Evolutionary conservation across 352 stramenopile species (phyloP).

Genomic region (Globisporangium parvum): DNA sequence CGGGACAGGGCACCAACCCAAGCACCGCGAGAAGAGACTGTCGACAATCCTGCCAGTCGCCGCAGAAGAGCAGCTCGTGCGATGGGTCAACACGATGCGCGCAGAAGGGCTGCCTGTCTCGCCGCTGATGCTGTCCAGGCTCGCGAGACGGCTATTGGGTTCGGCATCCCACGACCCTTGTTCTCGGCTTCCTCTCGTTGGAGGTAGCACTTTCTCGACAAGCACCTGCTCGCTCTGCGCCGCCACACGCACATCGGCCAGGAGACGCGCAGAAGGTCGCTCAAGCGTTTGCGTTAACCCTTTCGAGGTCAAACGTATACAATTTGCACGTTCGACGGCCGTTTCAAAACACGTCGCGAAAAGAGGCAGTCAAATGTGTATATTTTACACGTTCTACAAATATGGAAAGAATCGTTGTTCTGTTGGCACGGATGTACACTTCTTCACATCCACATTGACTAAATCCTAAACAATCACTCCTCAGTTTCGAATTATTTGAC

Average conservation of each 20-base stretch:
- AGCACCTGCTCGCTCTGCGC: background rate
- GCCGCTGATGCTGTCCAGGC: background rate
- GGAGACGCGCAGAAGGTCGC: background rate
- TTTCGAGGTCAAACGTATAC: too few species aligned
- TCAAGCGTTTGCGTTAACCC: too few species aligned
- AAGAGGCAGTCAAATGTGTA: too few species aligned
- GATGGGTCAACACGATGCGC: background rate
- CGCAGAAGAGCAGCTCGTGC: conserved; percentile 1
- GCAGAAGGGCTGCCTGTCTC: background rate
- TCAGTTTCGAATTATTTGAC: too few species aligned
- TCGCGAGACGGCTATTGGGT: background rate
- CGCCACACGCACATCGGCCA: background rate
- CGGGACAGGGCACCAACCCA: background rate
- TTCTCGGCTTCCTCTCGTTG: background rate
- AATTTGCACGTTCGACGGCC: too few species aligned
- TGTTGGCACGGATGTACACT: too few species aligned
- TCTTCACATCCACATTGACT: too few species aligned
- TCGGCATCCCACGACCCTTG: background rate
- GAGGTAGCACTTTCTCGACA: background rate
- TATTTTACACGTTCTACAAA: too few species aligned
- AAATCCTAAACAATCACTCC: too few species aligned
- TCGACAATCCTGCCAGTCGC: background rate
- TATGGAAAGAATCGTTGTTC: too few species aligned
- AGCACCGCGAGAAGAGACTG: background rate
- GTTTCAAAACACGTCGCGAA: too few species aligned